phyloP scores from a whole-genome alignment of 2,329 filamentous ascomycete genomes.

The Fulvia fulva region DNA sequence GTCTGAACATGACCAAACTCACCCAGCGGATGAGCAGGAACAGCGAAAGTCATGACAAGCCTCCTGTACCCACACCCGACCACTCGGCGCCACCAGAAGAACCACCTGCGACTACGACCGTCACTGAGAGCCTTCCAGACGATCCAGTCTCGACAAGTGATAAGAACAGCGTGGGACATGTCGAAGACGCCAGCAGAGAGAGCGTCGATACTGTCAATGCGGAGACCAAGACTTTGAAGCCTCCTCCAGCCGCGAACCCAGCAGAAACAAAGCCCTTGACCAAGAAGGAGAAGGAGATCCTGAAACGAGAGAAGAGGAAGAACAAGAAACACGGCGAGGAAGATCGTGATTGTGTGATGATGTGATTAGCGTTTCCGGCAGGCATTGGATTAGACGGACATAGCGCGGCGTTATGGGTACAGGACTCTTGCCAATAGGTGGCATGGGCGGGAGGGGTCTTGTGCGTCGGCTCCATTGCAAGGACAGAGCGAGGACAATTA shows the following conservation, averaged over 20 bases:
- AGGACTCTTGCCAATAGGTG: too few species aligned
- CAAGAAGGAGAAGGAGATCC: conserved; percentile 30
- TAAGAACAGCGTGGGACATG: background rate
- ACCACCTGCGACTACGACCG: conserved; percentile 1
- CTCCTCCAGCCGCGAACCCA: background rate
- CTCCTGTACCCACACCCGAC: background rate
- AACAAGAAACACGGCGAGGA: conserved; percentile 31
- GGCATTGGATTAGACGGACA: background rate
- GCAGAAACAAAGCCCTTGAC: conserved; percentile 13
- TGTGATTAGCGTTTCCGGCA: conserved; percentile 31
- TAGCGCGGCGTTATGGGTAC: background rate
- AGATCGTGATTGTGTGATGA: conserved; percentile 43
- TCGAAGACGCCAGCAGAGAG: background rate
- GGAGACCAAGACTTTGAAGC: conserved; percentile 3
- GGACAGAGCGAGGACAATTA: background rate
- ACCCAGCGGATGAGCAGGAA: conserved; percentile 33
- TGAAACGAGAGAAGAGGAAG: conserved; percentile 26
- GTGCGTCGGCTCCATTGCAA: too few species aligned
- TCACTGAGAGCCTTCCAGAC: background rate
- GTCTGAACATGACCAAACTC: conserved; percentile 40
- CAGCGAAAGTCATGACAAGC: conserved; percentile 7
- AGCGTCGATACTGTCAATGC: background rate
- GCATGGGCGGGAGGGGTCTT: too few species aligned
- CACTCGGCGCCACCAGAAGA: background rate
- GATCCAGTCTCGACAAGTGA: background rate